A percentile compares a stretch with the other conserved stretches of the same genome.
Evolutionary conservation across 1,139 yeast species (phyloP).

Genomic region (Taphrina confusa): DNA sequence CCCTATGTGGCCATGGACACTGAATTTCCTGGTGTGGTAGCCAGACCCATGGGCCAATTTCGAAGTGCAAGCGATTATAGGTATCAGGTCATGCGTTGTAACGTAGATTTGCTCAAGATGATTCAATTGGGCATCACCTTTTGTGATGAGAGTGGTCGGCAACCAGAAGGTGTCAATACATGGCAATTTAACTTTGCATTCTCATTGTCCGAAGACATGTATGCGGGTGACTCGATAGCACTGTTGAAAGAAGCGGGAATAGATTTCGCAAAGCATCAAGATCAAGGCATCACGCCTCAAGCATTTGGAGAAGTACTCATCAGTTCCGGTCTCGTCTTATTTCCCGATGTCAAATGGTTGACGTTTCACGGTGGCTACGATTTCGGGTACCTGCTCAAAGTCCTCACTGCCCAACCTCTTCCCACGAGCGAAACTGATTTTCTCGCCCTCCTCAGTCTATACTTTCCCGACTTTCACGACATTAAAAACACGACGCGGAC

Average conservation of each 20-base stretch:
- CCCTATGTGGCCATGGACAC: constrained; percentile 73
- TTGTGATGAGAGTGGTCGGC: constrained; percentile 73
- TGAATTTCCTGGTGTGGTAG: constrained; percentile 94
- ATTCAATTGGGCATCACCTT: constrained; percentile 87
- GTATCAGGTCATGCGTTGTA: constrained; percentile 89
- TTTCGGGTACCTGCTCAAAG: constrained; percentile 80
- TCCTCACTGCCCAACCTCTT: constrained; percentile 71
- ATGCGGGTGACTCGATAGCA: constrained; percentile 71
- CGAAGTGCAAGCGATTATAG: constrained; percentile 89
- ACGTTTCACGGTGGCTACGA: constrained; percentile 95
- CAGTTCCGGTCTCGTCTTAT: constrained; percentile 80
- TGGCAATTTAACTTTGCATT: constrained; percentile 95
- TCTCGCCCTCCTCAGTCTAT: constrained; percentile 66
- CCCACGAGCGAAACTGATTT: constrained; percentile 83
- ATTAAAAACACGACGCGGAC: constrained; percentile 71
- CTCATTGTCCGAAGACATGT: constrained; percentile 73
- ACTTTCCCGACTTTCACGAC: constrained; percentile 82
- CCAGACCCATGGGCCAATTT: constrained; percentile 95
- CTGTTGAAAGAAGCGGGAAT: constrained; percentile 78
- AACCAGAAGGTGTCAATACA: constrained; percentile 60
- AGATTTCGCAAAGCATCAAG: constrained; percentile 72
- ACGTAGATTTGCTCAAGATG: constrained; percentile 80
- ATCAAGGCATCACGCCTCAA: constrained; percentile 75
- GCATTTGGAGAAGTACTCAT: constrained; percentile 82
- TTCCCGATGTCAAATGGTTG: constrained; percentile 76